Evolutionary conservation across 2,329 filamentous ascomycete genomes (phyloP), one percentile per base, ranked within the genome.

Genomic region (Colletotrichum agaves): DNA sequence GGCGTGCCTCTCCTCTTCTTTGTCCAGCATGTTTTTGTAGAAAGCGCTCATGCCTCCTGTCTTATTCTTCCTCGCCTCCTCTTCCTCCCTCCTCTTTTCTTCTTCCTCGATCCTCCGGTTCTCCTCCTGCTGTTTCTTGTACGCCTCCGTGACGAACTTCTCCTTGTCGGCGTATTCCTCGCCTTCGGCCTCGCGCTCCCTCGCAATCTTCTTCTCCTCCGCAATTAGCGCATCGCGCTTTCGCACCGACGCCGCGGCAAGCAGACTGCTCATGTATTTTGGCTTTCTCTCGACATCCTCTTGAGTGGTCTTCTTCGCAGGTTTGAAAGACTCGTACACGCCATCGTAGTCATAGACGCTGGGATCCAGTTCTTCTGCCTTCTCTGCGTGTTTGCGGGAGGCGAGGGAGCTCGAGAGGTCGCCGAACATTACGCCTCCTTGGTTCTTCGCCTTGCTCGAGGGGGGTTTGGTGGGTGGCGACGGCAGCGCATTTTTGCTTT

Each of bases 291-390:
- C 87, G 2, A 82, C 79, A 4, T 86, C 85, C 49, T 83, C 82
- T 52, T 82, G 81, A 6, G 84, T 84, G 4, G 81, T 82, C 66
- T 85, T 85, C 72, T 88, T 86, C 67, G 89, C 85, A 15, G 88
- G 87, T 71, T 93, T 91, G 44, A 95, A 83, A 1, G 90, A 91
- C 73, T 95, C 92, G 80, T 93, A 94, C 21, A 93, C 91, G 2
- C 86, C 87, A 76, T 97, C 93, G 80, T 96, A 97, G 79, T 96
- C 93, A 82, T 94, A 96, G 72, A 96, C 90, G 55, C 88, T 90
- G 1, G 91, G 82, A 73, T 96, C 93, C 8, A 91, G 75, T 67
- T 88, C 84, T 69, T 89, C 83, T 2, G 91, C 92, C 15, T 88
- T 87, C 70, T 89, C 83, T 41, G 88, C 86, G 72, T 91, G 85